Percentiles rank a stretch among this genome's conserved stretches.
Conservation (phyloP, 345 rosid genomes). For the Chamaenerion angustifolium region DNA sequence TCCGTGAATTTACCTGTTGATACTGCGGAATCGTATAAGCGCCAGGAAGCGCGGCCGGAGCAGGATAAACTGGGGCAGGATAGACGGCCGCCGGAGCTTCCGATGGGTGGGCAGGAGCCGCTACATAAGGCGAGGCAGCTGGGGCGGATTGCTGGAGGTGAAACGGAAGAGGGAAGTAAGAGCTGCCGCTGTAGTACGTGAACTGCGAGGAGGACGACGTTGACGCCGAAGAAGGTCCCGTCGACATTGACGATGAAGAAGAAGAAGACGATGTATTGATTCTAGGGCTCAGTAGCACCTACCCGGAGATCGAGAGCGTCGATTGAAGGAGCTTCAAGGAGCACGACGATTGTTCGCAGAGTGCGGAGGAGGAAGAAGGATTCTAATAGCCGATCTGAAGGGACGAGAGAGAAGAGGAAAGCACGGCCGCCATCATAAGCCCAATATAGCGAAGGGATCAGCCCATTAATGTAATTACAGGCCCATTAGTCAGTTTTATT, state of each 20-base stretch:
- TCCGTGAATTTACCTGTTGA: slow-evolving; percentile 39
- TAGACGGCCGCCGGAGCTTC: slow-evolving; percentile 12
- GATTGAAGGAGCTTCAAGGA: no score
- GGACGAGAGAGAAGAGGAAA: no score
- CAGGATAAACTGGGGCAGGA: slow-evolving; percentile 15
- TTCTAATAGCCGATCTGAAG: no score
- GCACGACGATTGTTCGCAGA: no score
- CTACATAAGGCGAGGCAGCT: slow-evolving; percentile 5
- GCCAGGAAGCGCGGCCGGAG: slow-evolving; percentile 32
- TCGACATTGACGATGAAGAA: slow-evolving; percentile 4
- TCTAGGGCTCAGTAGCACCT: not conserved
- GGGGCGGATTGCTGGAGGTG: slow-evolving; percentile 16
- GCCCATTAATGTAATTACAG: no score
- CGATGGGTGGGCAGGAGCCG: slow-evolving; percentile 6
- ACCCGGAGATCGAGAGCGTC: slow-evolving; percentile 6
- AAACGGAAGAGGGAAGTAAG: slow-evolving; percentile 17
- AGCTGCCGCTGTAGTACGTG: slow-evolving; percentile 12
- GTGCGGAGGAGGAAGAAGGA: no score
- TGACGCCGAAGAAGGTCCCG: slow-evolving; percentile 8
- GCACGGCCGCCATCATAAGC: no score
- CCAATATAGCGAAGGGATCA: no score
- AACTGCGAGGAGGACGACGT: slow-evolving; percentile 11
- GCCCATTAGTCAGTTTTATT: no score
- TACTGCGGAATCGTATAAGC: slow-evolving; percentile 68
- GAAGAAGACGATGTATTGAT: not conserved